Base-by-base conservation (phyloP, 495 filamentous ascomycete species). In the Paragyromitra xinjiangensis region DNA sequence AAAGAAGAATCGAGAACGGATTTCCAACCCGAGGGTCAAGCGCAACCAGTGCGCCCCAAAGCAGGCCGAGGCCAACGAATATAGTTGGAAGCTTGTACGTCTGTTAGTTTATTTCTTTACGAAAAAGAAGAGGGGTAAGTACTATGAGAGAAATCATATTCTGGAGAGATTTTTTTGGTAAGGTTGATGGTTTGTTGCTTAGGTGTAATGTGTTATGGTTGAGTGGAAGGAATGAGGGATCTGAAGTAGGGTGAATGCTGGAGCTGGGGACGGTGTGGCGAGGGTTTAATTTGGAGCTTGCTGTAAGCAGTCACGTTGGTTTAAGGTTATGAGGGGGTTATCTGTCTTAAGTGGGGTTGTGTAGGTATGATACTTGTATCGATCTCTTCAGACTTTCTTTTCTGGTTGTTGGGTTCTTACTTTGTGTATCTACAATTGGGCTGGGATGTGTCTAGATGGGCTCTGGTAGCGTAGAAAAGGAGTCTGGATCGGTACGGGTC, bases 31-130 rank as follows among this genome's bases (percentile, higher is more conserved):
- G 11, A 1, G 56, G 56, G 3, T 59, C 56, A 16, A 59, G 29
- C 56, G 56, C 12, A 34, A 59, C 16, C 26, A 59, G 26, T 12
- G 56, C 56, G 29, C 56, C 56, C 56, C 56, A 59, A 4, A 59
- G 56, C 24, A 59, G 29, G 26, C 26, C 26, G 24, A 59, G 56
- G 11, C 56, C 26, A 24, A 59, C 56, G 26, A 59, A 59, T 59
- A 59, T 59, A 8, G 24, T 59, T 59, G 55, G 22, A 12, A 29
- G 6, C 55, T 37, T 14, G 26, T 7, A 16, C 16, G 4, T 16
- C 2, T 29, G 19, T 59, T 37, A 59, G 56, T 26, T 59, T 6
- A 37, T 9, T n/a, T 8, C 56, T 5, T 12, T 1, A 4, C 14
- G 11, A 22, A 8, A 6, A 37, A 7, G 4, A 59, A 34, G 22